These are phyloP conservation scores for Mucuna pruriens DNA, from an alignment of 306 rosid species.

Conservation along the genomic window DNA sequence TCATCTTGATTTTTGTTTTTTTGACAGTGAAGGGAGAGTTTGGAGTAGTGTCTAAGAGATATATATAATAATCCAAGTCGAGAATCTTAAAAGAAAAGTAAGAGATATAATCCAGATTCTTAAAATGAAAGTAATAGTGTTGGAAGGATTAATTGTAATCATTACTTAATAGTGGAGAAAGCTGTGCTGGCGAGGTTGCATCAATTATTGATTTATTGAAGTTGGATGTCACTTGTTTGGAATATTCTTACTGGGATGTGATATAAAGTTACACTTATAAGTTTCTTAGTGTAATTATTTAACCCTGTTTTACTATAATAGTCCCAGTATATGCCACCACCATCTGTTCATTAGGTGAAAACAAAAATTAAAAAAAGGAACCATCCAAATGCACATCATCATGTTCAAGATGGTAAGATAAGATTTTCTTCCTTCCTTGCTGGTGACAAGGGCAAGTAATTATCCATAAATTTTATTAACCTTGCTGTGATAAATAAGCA, in stretches of 20 bases:
- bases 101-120: constrained; percentile 35
- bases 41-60: constrained; percentile 34
- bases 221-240: constrained; percentile 35
- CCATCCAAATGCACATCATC: constrained; percentile 18
- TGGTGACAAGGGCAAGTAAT: constrained; percentile 33
- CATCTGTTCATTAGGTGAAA: background rate
- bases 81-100: constrained; percentile 22
- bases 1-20: background rate
- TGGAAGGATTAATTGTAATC: constrained; percentile 49
- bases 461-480: background rate
- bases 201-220: constrained; percentile 44
- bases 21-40: constrained; percentile 5
- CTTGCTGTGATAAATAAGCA: background rate
- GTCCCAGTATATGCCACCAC: constrained; percentile 11
- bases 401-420: constrained; percentile 5
- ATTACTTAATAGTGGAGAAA: constrained; percentile 59
- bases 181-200: constrained; percentile 43
- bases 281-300: constrained; percentile 34
- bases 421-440: background rate
- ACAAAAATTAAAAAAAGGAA: constrained; percentile 9
- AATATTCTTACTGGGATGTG: constrained; percentile 45
- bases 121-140: constrained; percentile 29
- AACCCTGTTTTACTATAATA: constrained; percentile 28
- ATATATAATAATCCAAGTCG: constrained; percentile 36
- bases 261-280: constrained; percentile 38